Conservation (phyloP, 164 flowering plant genomes). For the Platanus orientalis region DNA sequence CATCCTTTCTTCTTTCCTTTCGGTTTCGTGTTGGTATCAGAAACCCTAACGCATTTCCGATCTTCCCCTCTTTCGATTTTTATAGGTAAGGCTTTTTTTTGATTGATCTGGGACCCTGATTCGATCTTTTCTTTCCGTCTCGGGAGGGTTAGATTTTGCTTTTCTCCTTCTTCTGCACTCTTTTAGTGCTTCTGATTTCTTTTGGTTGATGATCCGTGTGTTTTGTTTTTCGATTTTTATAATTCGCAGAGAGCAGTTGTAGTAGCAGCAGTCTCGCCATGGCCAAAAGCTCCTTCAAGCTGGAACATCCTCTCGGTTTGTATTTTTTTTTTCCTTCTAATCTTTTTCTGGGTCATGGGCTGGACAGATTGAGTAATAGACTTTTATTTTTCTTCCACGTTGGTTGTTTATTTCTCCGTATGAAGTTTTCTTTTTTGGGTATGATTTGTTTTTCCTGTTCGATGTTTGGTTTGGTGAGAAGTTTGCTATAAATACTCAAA, state of each 20-base stretch:
- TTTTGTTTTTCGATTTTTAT: conserved; percentile 26
- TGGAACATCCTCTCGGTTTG: conserved; percentile 68
- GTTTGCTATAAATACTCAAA: neutral
- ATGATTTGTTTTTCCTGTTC: neutral
- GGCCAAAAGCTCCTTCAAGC: conserved; percentile 67
- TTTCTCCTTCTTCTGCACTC: neutral
- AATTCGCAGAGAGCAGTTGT: conserved; percentile 20
- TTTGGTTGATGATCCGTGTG: neutral
- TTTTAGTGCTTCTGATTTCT: neutral
- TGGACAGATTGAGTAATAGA: neutral
- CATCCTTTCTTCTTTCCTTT: neutral
- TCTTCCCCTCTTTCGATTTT: neutral
- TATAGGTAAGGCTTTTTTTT: neutral
- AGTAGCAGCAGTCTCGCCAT: conserved; percentile 21
- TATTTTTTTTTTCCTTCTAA: neutral
- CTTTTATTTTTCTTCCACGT: neutral
- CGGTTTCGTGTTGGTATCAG: conserved; percentile 10
- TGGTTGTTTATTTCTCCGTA: neutral
- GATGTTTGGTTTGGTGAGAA: neutral
- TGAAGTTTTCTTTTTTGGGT: neutral
- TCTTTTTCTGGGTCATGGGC: neutral
- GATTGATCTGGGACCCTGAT: neutral
- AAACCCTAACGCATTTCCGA: neutral
- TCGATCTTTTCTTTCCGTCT: neutral
- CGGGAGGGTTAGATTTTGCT: neutral